These are phyloP conservation scores for Phytophthora fragariaefolia DNA, from an alignment of 352 stramenopile species.

Conservation along the genomic window DNA sequence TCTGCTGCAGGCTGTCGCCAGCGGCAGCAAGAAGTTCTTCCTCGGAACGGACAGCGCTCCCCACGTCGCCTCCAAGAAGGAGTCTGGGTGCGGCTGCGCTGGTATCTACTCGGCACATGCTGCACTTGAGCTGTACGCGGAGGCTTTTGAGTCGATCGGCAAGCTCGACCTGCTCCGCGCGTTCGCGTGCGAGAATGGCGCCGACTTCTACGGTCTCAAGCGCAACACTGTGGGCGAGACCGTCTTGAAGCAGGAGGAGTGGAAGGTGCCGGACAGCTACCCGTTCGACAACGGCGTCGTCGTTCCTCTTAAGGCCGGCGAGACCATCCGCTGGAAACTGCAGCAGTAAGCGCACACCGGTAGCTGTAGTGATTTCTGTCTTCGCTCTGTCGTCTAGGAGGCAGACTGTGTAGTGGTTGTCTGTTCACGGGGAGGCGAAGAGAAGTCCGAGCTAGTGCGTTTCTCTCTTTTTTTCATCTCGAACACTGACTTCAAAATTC, in stretches of 20 bases:
- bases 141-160: slow-evolving; percentile 95
- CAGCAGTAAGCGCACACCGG: slow-evolving; percentile 19
- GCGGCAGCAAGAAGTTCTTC: slow-evolving; percentile 97
- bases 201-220: slow-evolving; percentile 97
- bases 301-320: slow-evolving; percentile 93
- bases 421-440: slow-evolving; percentile 25
- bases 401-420: slow-evolving; percentile 23
- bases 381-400: slow-evolving; percentile 15
- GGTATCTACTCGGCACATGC: slow-evolving; percentile 98
- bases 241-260: slow-evolving; percentile 88
- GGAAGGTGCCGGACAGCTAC: slow-evolving; percentile 92
- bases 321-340: slow-evolving; percentile 92
- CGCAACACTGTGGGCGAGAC: slow-evolving; percentile 87
- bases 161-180: slow-evolving; percentile 94
- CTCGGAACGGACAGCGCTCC: slow-evolving; percentile 98
- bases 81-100: slow-evolving; percentile 92
- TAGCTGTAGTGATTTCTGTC: slow-evolving; percentile 1
- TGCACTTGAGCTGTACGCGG: slow-evolving; percentile 97
- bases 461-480: slow-evolving; percentile 69
- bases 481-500: slow-evolving; percentile 70
- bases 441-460: slow-evolving; percentile 50
- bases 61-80: slow-evolving; percentile 93
- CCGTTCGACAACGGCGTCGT: slow-evolving; percentile 89
- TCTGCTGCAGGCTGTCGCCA: slow-evolving; percentile 91
- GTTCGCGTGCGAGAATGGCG: slow-evolving; percentile 96